Conservation (phyloP, 192 early-diverging fungal genomes). For the Spizellomyces punctatus region DNA sequence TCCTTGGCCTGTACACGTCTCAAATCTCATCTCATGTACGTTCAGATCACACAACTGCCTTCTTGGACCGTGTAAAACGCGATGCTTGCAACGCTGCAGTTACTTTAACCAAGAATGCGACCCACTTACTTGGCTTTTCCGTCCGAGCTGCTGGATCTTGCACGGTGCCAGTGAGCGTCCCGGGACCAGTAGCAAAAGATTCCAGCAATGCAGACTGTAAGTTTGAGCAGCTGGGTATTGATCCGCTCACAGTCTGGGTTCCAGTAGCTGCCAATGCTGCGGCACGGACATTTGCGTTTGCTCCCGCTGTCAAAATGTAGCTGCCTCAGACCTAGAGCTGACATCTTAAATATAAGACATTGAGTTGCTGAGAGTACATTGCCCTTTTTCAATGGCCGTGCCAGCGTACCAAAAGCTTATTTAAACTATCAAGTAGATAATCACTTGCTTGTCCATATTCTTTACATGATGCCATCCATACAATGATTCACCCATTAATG, state of each 20-base stretch:
- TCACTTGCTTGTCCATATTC: no score
- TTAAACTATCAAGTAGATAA: no score
- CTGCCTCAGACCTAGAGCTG: no score
- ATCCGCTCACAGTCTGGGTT: constrained; percentile 24
- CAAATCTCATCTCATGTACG: neutral
- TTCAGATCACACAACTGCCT: constrained; percentile 2
- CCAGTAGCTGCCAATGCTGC: neutral
- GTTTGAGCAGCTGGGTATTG: constrained; percentile 19
- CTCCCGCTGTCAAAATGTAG: neutral
- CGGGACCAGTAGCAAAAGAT: constrained; percentile 8
- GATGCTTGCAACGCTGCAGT: constrained; percentile 1
- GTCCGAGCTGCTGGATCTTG: neutral
- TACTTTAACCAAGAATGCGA: constrained; percentile 10
- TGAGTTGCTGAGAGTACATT: no score
- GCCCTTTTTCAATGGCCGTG: no score
- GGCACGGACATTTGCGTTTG: neutral
- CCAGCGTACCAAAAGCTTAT: no score
- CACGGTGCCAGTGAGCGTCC: constrained; percentile 18
- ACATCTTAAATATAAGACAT: no score
- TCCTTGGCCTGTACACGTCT: neutral
- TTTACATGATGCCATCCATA: no score
- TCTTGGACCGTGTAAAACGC: constrained; percentile 4
- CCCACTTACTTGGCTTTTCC: neutral
- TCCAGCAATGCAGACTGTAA: neutral
- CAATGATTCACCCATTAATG: no score